Percentiles rank a stretch among this genome's conserved stretches.
Conservation (phyloP, 768 basidiomycete genomes). For the Xerocomus potaroensis region DNA sequence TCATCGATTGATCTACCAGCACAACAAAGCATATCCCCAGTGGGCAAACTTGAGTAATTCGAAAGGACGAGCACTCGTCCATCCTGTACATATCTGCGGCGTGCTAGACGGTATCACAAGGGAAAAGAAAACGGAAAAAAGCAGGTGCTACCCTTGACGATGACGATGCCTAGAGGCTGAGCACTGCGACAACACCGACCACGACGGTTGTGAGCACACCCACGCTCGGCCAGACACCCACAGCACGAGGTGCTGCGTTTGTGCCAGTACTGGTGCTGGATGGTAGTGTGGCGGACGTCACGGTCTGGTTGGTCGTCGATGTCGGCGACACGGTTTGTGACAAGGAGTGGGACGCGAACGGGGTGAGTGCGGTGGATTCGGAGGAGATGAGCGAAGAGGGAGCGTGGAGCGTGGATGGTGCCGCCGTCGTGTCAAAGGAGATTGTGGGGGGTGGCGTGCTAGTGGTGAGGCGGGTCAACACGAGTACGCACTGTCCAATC, state of each 20-base stretch:
- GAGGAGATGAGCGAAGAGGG: conserved; percentile 27
- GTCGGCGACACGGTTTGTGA: background rate
- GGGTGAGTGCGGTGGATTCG: conserved; percentile 16
- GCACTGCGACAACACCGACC: conserved; percentile 4
- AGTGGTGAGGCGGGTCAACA: too few relatives aligned
- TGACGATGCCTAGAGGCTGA: too few relatives aligned
- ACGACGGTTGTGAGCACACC: background rate
- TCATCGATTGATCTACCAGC: too few relatives aligned
- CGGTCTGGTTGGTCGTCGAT: background rate
- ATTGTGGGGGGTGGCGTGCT: conserved; percentile 22
- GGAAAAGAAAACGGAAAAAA: too few relatives aligned
- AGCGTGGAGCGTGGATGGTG: conserved; percentile 14
- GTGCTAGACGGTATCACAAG: too few relatives aligned
- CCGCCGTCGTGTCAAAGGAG: conserved; percentile 23
- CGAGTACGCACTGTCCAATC: too few relatives aligned
- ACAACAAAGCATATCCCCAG: too few relatives aligned
- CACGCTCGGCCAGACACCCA: background rate
- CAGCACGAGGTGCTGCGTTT: conserved; percentile 1
- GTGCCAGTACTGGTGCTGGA: conserved; percentile 4
- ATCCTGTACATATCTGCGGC: too few relatives aligned
- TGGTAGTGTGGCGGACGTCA: background rate
- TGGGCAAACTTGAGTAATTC: too few relatives aligned
- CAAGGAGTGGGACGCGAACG: conserved; percentile 1
- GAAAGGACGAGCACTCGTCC: too few relatives aligned
- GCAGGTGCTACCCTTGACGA: too few relatives aligned